Conservation (phyloP, 2,329 filamentous ascomycete species). For the Paecilomyces dactylethromorphus region DNA sequence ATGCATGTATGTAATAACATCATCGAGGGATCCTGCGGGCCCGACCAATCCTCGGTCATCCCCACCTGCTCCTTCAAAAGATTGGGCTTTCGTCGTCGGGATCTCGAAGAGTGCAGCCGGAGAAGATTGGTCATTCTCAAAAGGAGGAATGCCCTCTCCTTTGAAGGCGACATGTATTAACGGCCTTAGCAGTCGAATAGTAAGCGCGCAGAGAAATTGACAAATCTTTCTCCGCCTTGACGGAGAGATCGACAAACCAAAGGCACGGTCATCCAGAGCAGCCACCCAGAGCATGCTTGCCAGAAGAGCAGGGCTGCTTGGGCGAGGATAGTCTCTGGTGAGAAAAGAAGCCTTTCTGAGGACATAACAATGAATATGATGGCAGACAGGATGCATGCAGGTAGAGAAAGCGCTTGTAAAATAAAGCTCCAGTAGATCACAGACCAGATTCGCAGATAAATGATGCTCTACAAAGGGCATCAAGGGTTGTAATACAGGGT, state of each 20-base stretch:
- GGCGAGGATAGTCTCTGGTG: conserved; percentile 69
- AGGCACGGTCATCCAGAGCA: conserved; percentile 83
- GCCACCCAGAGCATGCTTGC: conserved; percentile 94
- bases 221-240: conserved; percentile 78
- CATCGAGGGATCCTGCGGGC: conserved; percentile 73
- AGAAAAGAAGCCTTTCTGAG: conserved; percentile 85
- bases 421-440: conserved; percentile 84
- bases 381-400: conserved; percentile 81
- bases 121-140: conserved; percentile 52
- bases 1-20: conserved; percentile 87
- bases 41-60: conserved; percentile 47
- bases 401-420: conserved; percentile 83
- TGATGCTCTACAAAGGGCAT: conserved; percentile 76
- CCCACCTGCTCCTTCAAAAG: conserved; percentile 55
- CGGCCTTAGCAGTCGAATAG: conserved; percentile 75
- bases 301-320: conserved; percentile 76
- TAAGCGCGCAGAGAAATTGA: conserved; percentile 81
- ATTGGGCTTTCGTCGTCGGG: conserved; percentile 45
- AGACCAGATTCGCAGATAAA: conserved; percentile 72
- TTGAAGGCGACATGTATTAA: conserved; percentile 66
- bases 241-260: conserved; percentile 73
- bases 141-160: conserved; percentile 43
- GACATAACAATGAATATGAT: conserved; percentile 82
- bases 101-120: conserved; percentile 70
- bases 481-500: conserved; percentile 79